Evolutionary conservation across 208 protist species (phyloP), one percentile per base, ranked within the genome.

Genomic region (Crithidia bombi): DNA sequence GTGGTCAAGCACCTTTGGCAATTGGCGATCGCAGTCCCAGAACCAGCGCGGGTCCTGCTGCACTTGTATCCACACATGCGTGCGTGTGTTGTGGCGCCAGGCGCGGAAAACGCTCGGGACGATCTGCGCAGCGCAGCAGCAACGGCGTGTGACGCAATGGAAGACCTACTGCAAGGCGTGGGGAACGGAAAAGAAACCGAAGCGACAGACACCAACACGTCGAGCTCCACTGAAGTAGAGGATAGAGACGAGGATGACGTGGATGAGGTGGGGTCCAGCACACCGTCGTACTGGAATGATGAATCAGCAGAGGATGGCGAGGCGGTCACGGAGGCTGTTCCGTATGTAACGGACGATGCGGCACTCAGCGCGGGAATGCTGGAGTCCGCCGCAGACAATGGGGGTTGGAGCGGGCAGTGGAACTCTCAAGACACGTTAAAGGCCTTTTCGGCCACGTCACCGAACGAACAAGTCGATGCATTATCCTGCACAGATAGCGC

Each of bases 1-100:
- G 61, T 75, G 12, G 1, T 75, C 43, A 36, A 17, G 28, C 50
- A 75, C 26, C 62, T 75, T 0, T 66, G 73, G 73, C 65, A 69
- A 59, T 36, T 65, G 25, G 65, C 56, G 17, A 67, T 79, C 36
- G 33, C 39, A n/a, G 35, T 69, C 6, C 43, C 51, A 11, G 62
- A 68, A 26, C 10, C 73, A 3, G 73, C 50, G 4, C 57, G 66
- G 10, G 30, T 46, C 26, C n/a, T 30, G 7, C 41, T 64, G 1
- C 11, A 35, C 43, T 43, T 73, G 33, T 5, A 30, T 11, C 54
- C 19, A 44, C n/a, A 56, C 50, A 14, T 56, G 50, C 21, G 50
- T 26, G 30, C 50, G 11, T 38, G 14, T 38, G 14, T 17, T 38
- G 9, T 10, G 15, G 9, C 21, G 50, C 15, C 15, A n/a, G 17